Base-by-base conservation (phyloP, 202 grass and related monocot species). In the Brachypodium distachyon region DNA sequence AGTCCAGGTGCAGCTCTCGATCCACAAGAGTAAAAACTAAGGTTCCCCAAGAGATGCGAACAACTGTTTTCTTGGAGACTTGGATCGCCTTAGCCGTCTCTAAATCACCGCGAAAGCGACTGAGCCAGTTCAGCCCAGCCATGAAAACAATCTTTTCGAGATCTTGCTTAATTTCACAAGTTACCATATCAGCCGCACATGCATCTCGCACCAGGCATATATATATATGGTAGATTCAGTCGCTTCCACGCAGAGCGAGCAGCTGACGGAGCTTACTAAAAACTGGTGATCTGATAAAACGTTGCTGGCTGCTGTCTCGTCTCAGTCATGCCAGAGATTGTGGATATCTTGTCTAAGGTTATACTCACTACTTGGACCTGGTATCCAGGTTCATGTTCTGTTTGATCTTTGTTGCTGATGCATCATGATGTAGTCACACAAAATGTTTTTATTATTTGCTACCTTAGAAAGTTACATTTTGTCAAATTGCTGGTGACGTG, bases 1-100 rank as follows among this genome's bases (percentile, higher is more conserved):
- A 31, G 60, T 67, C 76, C 67, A 85, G 49, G 50, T 54, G 77
- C 43, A 53, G 34, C 70, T 63, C 36, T 81, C 71, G 16, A 61
- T 42, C 36, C 17, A n/a, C 36, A 22, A 29, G 29, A 28, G 56
- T 4, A 29, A 61, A 36, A 34, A 19, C 1, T 11, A 11, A 3
- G n/a, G n/a, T 18, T 70, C 8, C 21, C 51, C 32, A 41, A 50
- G 41, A 19, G 41, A 19, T 44, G 13, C 22, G 41, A 77, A 65
- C 31, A 42, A 3, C 33, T 36, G 33, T n/a, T 59, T 53, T 86
- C 61, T 43, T 51, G 42, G 22, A 59, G 18, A 18, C 10, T 34
- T 77, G 42, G 12, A 18, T n/a, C 12, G 13, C 18, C 46, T 7
- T 18, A 11, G 31, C 33, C 32, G n/a, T 56, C 73, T 39, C 41